Evolutionary conservation across 352 stramenopile species (phyloP), one percentile per base, ranked within the genome.

Genomic region (Phytophthora citrophthora): DNA sequence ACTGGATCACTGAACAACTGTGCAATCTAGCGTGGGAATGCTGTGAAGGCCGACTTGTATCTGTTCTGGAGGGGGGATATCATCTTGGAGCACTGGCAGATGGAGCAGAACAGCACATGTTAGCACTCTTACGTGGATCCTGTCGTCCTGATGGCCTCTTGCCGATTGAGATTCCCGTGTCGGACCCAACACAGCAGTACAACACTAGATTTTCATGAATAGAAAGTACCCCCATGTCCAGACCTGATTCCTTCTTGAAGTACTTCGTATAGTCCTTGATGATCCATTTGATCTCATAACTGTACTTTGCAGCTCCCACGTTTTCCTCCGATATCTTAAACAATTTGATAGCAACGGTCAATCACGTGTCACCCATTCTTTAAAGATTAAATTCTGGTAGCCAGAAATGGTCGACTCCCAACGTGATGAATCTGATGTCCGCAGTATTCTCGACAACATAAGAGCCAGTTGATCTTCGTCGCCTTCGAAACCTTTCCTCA

Each of bases 61-160:
- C 78, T 2, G 74, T 86, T 6, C 54, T 89, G 39, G 80, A 89
- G 53, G 80, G 80, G 4, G 80, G 80, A 2, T 89, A 89, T 50
- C 76, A 86, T 46, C 55, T 79, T 13, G 63, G 66, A 24, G 78
- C 76, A 13, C 65, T 89, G 1, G 80, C 73, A 0, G 77, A 86
- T 46, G 74, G 76, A 15, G 72, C 76, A 3, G 77, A 89, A 51
- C 63, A 80, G 53, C 80, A 89, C 49, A 32, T 88, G 49, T 45
- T 65, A 26, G 77, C 64, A 16, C 74, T 89, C 1, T 45, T 85
- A 9, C 77, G 87, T 27, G 62, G 69, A 1, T 74, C 72, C 4
- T 73, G 48, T 49, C 49, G 68, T 58, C 68, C 68, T 3, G 57
- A 64, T 45, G 61, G 61, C 5, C 40, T 69, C 12, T 11, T 45